phyloP scores from a whole-genome alignment of 441 rosid species.

The Flueggea neowawraea region DNA sequence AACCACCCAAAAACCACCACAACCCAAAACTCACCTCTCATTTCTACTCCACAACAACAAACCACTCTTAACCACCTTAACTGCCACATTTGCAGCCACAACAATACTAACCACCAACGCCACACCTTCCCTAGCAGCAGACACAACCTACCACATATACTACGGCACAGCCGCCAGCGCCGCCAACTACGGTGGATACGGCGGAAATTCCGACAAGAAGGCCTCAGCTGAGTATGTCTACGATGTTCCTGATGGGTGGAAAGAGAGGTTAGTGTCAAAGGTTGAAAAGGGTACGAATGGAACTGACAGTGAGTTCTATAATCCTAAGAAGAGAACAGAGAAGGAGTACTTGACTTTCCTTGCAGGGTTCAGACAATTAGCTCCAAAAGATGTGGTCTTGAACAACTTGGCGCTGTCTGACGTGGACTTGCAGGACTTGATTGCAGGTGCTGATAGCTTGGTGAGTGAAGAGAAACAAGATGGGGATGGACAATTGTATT shows the following conservation, averaged over 20 bases:
- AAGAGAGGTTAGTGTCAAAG: conserved; percentile 81
- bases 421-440: conserved; percentile 75
- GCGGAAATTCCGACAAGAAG: conserved; percentile 85
- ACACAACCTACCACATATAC: conserved; percentile 49
- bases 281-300: conserved; percentile 98
- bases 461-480: conserved; percentile 66
- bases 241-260: conserved; percentile 94
- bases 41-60: conserved; percentile 11
- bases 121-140: conserved; percentile 49
- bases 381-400: conserved; percentile 66
- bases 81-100: conserved; percentile 55
- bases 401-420: conserved; percentile 85
- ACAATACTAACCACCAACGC: conserved; percentile 36
- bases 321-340: conserved; percentile 79
- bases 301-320: conserved; percentile 90
- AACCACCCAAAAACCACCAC: conserved; percentile 34
- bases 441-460: conserved; percentile 65
- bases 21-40: conserved; percentile 21
- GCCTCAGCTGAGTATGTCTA: conserved; percentile 84
- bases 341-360: conserved; percentile 81
- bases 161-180: conserved; percentile 97
- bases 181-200: conserved; percentile 88
- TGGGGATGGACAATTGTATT: conserved; percentile 72
- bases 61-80: conserved; percentile 8
- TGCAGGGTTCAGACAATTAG: conserved; percentile 69